Base-by-base conservation (phyloP, 257 asterid genomes). In the Ballota nigra region DNA sequence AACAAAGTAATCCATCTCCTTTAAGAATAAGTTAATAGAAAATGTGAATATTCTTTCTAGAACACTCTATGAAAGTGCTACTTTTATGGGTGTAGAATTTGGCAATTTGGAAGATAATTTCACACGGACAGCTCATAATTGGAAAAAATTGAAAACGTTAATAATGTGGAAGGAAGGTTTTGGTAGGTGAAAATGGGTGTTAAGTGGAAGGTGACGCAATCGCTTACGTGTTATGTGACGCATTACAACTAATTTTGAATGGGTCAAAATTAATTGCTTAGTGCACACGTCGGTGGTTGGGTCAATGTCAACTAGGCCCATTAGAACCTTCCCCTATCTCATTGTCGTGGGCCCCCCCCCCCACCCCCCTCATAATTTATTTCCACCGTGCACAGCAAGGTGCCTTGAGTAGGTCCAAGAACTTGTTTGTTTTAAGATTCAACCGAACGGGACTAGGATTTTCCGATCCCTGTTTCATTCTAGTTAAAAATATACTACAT, bases 201-300 rank as follows among this genome's bases (percentile, higher is more conserved):
- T n/a, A 60, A 4, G 23, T 31, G 45, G 66, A 2, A 10, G 6
- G 66, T 63, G 53, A 34, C 45, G 77, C 34, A 69, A 63, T 22
- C 8, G 70, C 64, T 34, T 59, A 51, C 71, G 52, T 72, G 24
- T 57, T 9, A 38, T 23, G 19, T 40, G 34, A 23, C 23, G 63
- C 57, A 12, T 16, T 47, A 20, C 26, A 60, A 8, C 13, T 45
- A 72, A 47, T 62, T 72, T 63, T 19, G 71, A 72, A 72, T n/a
- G 41, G 77, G 77, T 72, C 77, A 72, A 72, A 20, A 10, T 1
- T 70, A 13, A 23, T 63, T 33, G 22, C 71, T 72, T 72, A 65
- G 33, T 34, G 20, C 43, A 23, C 57, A 63, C 56, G 77, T 58
- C n/a, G 64, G 69, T 71, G 23, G 49, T 20, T 43, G 68, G 60